Base-by-base conservation (phyloP, 345 rosid genomes). In the Camelina hispida region DNA sequence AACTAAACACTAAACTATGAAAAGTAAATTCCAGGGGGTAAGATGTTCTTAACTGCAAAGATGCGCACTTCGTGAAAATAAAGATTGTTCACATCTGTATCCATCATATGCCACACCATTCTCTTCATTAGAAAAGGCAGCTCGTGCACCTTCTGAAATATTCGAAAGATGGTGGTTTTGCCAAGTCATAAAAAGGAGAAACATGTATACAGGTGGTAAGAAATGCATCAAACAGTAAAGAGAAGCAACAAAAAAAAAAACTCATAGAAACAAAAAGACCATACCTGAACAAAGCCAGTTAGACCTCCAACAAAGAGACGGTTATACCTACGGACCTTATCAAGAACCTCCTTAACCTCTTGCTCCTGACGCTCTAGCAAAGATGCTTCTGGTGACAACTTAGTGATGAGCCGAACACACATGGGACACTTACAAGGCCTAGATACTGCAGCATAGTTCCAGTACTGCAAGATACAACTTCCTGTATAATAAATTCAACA, bases 391-490 rank as follows among this genome's bases (percentile, higher is more conserved):
- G 93, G 93, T 23, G 82, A 79, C 77, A 93, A 62, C 81, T 74
- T 85, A 52, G 79, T 80, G 37, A 93, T 91, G 42, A 79, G 78
- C 4, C 81, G 71, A 51, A 87, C 78, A 73, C 98, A 93, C 97
- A 90, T 85, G 25, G 98, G 98, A 70, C 97, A 93, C 84, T 91
- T 93, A 75, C 97, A 91, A 66, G 95, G 95, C 68, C 62, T 86
- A 18, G 96, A 82, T 46, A 87, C 82, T 23, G 95, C 85, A 47
- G 86, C 84, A 63, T 93, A 93, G 77, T 84, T 93, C 98, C 98
- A 93, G 65, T 82, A 87, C 81, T 87, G 95, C 88, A 93, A 76
- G 69, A 93, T 90, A 82, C 97, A 93, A 56, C 74, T 83, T 12
- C 84, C 98, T 93, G 85, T 79, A 75, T 6, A 11, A 75, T 6